These are phyloP conservation scores for Candida maris DNA, from an alignment of 805 yeast genomes.

Conservation along the genomic window DNA sequence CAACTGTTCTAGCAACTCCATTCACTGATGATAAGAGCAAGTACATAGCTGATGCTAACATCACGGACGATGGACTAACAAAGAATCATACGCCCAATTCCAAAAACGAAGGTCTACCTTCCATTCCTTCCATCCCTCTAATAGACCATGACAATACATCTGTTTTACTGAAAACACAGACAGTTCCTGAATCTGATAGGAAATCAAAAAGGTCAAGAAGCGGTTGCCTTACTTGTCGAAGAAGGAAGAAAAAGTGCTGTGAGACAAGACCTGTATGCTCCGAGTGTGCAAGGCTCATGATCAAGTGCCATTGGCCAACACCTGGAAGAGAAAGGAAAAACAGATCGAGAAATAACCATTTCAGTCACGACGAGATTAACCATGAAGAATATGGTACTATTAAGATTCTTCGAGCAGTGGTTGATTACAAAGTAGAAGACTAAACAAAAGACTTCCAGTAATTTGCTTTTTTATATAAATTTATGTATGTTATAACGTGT, in stretches of 20 bases:
- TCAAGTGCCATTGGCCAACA: conserved; percentile 69
- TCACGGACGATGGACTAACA: no score
- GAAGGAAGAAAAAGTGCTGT: conserved; percentile 74
- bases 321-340: conserved; percentile 63
- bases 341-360: conserved; percentile 47
- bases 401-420: conserved; percentile 60
- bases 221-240: conserved; percentile 79
- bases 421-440: conserved; percentile 40
- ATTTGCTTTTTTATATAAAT: not conserved
- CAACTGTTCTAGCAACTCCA: no score
- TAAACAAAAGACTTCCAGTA: conserved; percentile 3
- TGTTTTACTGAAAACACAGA: no score
- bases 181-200: conserved; percentile 3
- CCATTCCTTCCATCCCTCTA: no score
- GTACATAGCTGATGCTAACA: no score
- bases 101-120: no score
- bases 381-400: conserved; percentile 57
- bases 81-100: no score
- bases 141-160: no score
- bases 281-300: conserved; percentile 62
- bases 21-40: no score
- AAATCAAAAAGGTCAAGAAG: conserved; percentile 54
- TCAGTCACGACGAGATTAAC: conserved; percentile 49
- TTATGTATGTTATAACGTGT: not conserved
- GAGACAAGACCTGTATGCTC: conserved; percentile 63